These are phyloP conservation scores for Lentinula edodes DNA, from an alignment of 768 basidiomycete genomes.

Conservation along the genomic window DNA sequence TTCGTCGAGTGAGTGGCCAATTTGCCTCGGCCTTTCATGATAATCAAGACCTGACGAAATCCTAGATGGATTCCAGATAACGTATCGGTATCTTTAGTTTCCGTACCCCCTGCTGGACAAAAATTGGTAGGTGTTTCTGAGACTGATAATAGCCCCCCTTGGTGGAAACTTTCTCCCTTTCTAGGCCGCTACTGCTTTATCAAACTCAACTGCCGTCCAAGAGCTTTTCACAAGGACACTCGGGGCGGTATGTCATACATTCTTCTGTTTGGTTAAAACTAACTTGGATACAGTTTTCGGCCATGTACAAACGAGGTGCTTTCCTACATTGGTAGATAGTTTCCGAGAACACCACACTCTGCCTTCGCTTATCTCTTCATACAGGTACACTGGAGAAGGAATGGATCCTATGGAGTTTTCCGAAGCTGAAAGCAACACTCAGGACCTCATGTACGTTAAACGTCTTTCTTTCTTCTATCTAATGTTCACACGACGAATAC, in stretches of 20 bases:
- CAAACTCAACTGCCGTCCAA: conserved; percentile 81
- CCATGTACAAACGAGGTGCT: conserved; percentile 81
- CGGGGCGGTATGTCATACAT: conserved; percentile 36
- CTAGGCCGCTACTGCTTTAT: conserved; percentile 63
- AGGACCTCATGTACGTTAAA: conserved; percentile 68
- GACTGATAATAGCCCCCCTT: neutral
- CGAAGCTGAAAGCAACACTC: conserved; percentile 80
- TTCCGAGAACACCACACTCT: neutral
- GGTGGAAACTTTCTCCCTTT: conserved; percentile 5
- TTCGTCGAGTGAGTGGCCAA: conserved; percentile 68
- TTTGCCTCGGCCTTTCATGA: neutral
- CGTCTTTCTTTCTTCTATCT: neutral
- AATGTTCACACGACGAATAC: neutral
- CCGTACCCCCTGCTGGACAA: conserved; percentile 80
- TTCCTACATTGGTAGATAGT: conserved; percentile 72
- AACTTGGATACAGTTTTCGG: conserved; percentile 45
- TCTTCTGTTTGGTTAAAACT: neutral
- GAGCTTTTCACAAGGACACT: conserved; percentile 78
- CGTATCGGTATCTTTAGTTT: conserved; percentile 77
- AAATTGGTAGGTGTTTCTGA: conserved; percentile 40
- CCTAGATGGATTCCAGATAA: conserved; percentile 89
- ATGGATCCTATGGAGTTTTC: conserved; percentile 88
- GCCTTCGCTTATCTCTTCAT: neutral
- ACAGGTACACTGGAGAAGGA: conserved; percentile 77
- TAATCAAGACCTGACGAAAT: neutral